Evolutionary conservation across 1,284 basidiomycete genomes (phyloP), one percentile per base, ranked within the genome.

Genomic region (Papiliotrema terrestris): DNA sequence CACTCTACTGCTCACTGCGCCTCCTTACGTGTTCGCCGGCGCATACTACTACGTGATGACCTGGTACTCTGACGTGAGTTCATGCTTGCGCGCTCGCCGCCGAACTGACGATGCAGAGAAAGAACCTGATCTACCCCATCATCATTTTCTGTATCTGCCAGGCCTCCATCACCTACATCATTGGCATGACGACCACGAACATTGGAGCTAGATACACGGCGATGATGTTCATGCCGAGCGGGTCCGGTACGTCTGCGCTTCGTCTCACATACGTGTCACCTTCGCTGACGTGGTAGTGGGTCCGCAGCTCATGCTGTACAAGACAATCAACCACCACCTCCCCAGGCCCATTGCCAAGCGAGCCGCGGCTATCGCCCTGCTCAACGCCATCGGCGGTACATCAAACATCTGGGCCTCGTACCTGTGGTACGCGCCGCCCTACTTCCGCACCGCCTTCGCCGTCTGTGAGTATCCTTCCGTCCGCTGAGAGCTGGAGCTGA

Each of bases 1-100:
- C 46, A 71, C 69, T 0, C 67, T 76, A 14, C 63, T 77, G 4
- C 67, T 77, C 36, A 61, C 63, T 6, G 66, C 65, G 3, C 56
- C 68, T 43, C 59, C 65, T 11, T 56, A 67, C 64, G 38, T 67
- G 57, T 8, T 70, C 52, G 68, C 60, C 43, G 37, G 51, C 14
- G 49, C 61, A 44, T 44, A 47, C 25, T 58, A 57, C 49, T 57
- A 49, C 41, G 37, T 25, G 14, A 57, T 57, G 25, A 39, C 39
- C 2, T 60, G 23, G n/a, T 53, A 54, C 54, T 52, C 49, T 13
- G 57, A 59, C 52, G 54, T 56, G 42, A 52, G 50, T 59, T 32
- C 29, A 11, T 11, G 11, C 6, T n/a, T n/a, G n/a, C n/a, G n/a
- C n/a, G n/a, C n/a, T n/a, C n/a, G n/a, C n/a, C n/a, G n/a, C n/a